Conservation (phyloP, 2,329 filamentous ascomycete species). For the Metarhizium guizhouense region DNA sequence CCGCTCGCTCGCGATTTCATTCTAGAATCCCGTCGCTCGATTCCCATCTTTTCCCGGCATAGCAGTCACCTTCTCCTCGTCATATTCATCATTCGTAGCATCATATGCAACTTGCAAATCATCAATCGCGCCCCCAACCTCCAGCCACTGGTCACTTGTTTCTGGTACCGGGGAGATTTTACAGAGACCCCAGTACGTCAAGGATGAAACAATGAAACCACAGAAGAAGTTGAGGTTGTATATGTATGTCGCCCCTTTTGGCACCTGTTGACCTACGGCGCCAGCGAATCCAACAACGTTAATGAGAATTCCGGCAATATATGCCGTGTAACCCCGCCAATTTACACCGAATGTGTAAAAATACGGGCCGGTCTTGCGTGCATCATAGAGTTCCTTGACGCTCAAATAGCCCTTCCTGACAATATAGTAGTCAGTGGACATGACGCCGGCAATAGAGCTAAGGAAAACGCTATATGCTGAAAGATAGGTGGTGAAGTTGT, state of each 20-base stretch:
- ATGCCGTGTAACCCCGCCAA: slow-evolving; percentile 77
- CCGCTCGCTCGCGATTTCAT: background rate
- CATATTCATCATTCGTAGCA: slow-evolving; percentile 26
- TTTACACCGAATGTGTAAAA: slow-evolving; percentile 66
- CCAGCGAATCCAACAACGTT: slow-evolving; percentile 90
- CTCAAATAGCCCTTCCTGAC: slow-evolving; percentile 77
- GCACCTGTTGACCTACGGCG: slow-evolving; percentile 63
- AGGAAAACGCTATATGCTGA: slow-evolving; percentile 90
- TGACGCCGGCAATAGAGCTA: slow-evolving; percentile 89
- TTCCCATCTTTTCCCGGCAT: slow-evolving; percentile 1
- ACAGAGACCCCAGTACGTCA: slow-evolving; percentile 63
- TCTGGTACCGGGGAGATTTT: slow-evolving; percentile 64
- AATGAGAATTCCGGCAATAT: slow-evolving; percentile 74
- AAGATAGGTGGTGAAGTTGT: slow-evolving; percentile 85
- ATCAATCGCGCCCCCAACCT: slow-evolving; percentile 58
- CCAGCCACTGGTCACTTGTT: slow-evolving; percentile 67
- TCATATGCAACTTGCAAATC: slow-evolving; percentile 41
- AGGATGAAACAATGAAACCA: slow-evolving; percentile 63
- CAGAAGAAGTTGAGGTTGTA: slow-evolving; percentile 89
- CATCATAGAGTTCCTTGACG: slow-evolving; percentile 70
- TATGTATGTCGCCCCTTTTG: slow-evolving; percentile 71
- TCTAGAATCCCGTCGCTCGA: slow-evolving; percentile 6
- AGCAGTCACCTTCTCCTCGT: slow-evolving; percentile 22
- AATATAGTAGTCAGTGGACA: slow-evolving; percentile 79
- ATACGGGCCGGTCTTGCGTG: slow-evolving; percentile 58